A percentile compares a stretch with the other conserved stretches of the same genome.
phyloP scores from a whole-genome alignment of 202 grass and related monocot genomes.

The Setaria viridis region DNA sequence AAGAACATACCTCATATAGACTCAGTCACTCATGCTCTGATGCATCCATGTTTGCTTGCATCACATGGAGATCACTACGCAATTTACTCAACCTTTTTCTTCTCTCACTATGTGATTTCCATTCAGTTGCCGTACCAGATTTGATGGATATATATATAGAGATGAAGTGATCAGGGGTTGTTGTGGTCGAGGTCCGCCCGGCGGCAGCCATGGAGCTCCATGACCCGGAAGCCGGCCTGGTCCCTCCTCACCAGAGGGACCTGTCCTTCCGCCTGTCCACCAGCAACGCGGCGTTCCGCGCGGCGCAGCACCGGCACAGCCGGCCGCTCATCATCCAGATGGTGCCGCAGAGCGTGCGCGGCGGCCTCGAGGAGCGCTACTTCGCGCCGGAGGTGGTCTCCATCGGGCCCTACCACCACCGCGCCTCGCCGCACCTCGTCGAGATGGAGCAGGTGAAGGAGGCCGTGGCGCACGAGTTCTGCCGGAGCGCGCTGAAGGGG shows the following conservation, averaged over 20 bases:
- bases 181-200: too few relatives aligned
- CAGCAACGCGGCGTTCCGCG: not conserved
- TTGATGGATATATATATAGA: too few relatives aligned
- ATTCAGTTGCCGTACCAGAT: too few relatives aligned
- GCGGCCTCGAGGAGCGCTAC: not conserved
- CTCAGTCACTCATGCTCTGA: too few relatives aligned
- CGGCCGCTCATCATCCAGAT: conserved; percentile 19
- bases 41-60: too few relatives aligned
- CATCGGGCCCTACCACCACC: conserved; percentile 21
- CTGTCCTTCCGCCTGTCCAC: not conserved
- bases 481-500: not conserved
- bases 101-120: too few relatives aligned
- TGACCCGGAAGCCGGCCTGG: not conserved
- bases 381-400: conserved; percentile 21
- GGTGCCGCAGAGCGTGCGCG: not conserved
- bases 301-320: not conserved
- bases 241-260: not conserved
- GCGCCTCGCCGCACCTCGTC: not conserved
- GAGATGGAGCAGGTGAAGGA: conserved; percentile 22
- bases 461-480: conserved; percentile 29
- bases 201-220: not conserved
- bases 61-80: too few relatives aligned
- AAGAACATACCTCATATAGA: too few relatives aligned
- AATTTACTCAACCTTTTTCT: too few relatives aligned
- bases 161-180: too few relatives aligned